Percentiles rank a stretch among this genome's conserved stretches.
Conservation (phyloP, 2,329 filamentous ascomycete genomes). For the Aspergillus fumigatiaffinis region DNA sequence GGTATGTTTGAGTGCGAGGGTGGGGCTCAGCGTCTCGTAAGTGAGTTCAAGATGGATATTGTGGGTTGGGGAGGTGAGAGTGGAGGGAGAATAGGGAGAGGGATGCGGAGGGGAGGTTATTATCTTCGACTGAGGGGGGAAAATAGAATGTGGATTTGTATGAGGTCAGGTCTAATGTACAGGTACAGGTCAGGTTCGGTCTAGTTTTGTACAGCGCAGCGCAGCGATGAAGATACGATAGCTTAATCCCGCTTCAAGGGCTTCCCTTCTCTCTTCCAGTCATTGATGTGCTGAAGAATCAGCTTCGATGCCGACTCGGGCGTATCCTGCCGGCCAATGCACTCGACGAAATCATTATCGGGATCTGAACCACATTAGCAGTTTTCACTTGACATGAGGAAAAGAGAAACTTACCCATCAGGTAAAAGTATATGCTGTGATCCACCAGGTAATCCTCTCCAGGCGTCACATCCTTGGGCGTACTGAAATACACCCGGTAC, state of each 20-base stretch:
- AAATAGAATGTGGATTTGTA: background rate
- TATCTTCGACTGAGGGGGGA: background rate
- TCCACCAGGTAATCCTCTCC: conserved; percentile 97
- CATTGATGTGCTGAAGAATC: conserved; percentile 80
- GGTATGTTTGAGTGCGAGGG: conserved; percentile 30
- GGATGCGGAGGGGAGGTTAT: conserved; percentile 42
- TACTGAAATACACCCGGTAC: conserved; percentile 96
- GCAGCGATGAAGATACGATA: conserved; percentile 1
- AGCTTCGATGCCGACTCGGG: conserved; percentile 79
- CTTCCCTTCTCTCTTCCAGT: conserved; percentile 59
- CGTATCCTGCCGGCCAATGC: conserved; percentile 89
- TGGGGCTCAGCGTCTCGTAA: conserved; percentile 37
- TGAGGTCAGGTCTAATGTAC: conserved; percentile 20
- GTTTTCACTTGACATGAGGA: background rate
- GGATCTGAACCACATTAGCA: conserved; percentile 58
- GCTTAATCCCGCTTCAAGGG: conserved; percentile 47
- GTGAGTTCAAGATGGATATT: conserved; percentile 43
- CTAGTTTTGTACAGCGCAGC: background rate
- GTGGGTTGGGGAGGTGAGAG: conserved; percentile 21
- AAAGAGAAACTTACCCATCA: conserved; percentile 65
- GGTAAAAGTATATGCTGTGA: conserved; percentile 98
- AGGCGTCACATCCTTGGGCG: conserved; percentile 78
- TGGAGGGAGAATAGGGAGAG: too few relatives aligned
- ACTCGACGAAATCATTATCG: conserved; percentile 96
- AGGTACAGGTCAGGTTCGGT: conserved; percentile 11